A percentile compares a stretch with the other conserved stretches of the same genome.
Evolutionary conservation across 1,284 basidiomycete species (phyloP).

Genomic region (Hemileia vastatrix): DNA sequence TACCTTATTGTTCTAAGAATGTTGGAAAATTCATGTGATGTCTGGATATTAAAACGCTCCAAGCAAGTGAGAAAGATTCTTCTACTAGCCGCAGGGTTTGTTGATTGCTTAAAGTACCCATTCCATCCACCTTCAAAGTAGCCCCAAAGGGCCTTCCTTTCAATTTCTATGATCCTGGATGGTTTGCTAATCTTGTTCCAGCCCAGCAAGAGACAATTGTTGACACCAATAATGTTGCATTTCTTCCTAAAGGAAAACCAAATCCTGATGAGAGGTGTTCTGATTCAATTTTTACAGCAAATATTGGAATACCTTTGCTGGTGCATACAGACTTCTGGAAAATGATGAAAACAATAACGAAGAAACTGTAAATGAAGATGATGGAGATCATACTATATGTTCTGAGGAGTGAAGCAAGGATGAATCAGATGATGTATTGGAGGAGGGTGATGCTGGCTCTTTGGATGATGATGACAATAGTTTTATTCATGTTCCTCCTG

Average conservation of each 20-base stretch:
- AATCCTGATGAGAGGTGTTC: constrained; percentile 5
- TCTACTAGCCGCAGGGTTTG: background rate
- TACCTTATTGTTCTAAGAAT: background rate
- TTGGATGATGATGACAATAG: too few relatives aligned
- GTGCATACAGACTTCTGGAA: background rate
- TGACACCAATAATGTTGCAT: background rate
- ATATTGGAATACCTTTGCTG: background rate
- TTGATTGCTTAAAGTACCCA: background rate
- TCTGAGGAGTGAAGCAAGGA: too few relatives aligned
- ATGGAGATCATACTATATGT: too few relatives aligned
- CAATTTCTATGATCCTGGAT: background rate
- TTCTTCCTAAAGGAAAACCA: background rate
- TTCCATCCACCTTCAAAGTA: background rate
- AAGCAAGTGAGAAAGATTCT: background rate
- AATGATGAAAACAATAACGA: background rate
- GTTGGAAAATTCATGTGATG: constrained; percentile 1
- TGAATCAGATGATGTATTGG: too few relatives aligned
- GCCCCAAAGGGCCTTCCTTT: background rate
- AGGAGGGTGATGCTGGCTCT: too few relatives aligned
- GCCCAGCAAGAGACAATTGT: background rate
- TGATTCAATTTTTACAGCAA: constrained; percentile 4
- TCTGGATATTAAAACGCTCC: background rate
- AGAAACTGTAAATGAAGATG: background rate
- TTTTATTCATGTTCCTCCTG: too few relatives aligned
- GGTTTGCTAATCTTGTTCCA: background rate